Percentiles rank a stretch among this genome's conserved stretches.
Conservation (phyloP, 768 basidiomycete species). For the Rhizopogon salebrosus region DNA sequence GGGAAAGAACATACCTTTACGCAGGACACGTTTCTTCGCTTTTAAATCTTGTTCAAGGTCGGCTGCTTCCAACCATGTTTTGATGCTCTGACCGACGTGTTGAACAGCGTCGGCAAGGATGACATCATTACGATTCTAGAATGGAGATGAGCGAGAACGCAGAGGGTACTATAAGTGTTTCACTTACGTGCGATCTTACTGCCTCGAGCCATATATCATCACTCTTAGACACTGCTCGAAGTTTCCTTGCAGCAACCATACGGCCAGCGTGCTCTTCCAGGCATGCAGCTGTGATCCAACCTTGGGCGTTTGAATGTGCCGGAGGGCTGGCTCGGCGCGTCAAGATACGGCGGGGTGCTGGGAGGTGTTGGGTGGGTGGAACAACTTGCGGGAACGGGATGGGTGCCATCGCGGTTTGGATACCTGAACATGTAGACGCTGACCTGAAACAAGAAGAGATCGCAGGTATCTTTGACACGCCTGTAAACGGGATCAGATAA, state of each 20-base stretch:
- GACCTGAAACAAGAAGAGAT: too few species aligned
- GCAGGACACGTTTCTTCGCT: slow-evolving; percentile 84
- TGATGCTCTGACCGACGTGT: slow-evolving; percentile 90
- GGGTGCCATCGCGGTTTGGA: too few species aligned
- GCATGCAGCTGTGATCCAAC: slow-evolving; percentile 98
- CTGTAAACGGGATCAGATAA: too few species aligned
- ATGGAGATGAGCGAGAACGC: not conserved
- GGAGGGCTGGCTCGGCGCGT: too few species aligned
- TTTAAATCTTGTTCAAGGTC: slow-evolving; percentile 82
- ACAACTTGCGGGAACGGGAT: too few species aligned
- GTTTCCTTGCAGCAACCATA: slow-evolving; percentile 91
- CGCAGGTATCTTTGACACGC: too few species aligned
- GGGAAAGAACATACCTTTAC: slow-evolving; percentile 62
- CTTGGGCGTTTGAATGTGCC: too few species aligned
- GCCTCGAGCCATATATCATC: slow-evolving; percentile 99
- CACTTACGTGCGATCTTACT: slow-evolving; percentile 81
- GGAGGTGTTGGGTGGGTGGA: too few species aligned
- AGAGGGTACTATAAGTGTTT: not conserved
- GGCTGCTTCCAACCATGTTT: slow-evolving; percentile 93
- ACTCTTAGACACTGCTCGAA: slow-evolving; percentile 89
- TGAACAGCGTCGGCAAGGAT: slow-evolving; percentile 93
- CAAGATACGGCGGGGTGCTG: too few species aligned
- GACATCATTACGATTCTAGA: slow-evolving; percentile 84
- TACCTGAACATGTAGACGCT: too few species aligned
- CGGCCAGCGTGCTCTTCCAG: slow-evolving; percentile 95